Evolutionary conservation across 2,329 filamentous ascomycete genomes (phyloP).

Genomic region (Colletotrichum echinochloae): DNA sequence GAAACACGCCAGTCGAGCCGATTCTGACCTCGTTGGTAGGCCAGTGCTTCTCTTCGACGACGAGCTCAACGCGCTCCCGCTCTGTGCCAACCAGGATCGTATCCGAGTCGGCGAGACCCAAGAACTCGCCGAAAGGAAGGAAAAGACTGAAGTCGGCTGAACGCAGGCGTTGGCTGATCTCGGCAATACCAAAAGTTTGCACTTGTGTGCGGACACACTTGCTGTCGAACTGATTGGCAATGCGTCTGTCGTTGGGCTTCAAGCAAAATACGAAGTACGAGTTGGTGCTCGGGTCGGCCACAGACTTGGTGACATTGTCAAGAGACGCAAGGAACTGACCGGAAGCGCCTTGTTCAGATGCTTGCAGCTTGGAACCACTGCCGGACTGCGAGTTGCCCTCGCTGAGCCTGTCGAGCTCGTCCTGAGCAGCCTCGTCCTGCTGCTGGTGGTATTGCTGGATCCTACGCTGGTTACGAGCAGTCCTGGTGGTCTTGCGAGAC

Average conservation of each 20-base stretch:
- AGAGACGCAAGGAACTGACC: conserved; percentile 91
- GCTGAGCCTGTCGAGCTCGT: conserved; percentile 62
- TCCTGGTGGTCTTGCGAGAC: conserved; percentile 74
- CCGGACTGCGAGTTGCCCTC: conserved; percentile 61
- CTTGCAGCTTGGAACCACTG: conserved; percentile 53
- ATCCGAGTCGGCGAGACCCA: conserved; percentile 87
- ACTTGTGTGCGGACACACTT: conserved; percentile 96
- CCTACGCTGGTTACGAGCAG: conserved; percentile 45
- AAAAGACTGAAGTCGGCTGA: conserved; percentile 97
- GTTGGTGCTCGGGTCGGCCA: conserved; percentile 86
- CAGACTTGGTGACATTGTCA: conserved; percentile 89
- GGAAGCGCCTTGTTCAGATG: conserved; percentile 78
- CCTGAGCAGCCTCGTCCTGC: conserved; percentile 53
- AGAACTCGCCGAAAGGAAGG: conserved; percentile 93
- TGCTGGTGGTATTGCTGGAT: conserved; percentile 53
- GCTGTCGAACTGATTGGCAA: conserved; percentile 98
- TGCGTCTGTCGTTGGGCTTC: conserved; percentile 96
- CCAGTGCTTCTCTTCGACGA: conserved; percentile 95
- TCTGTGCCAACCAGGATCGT: conserved; percentile 91
- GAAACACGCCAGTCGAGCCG: conserved; percentile 92
- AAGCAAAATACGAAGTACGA: conserved; percentile 97
- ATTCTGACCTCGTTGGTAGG: conserved; percentile 90
- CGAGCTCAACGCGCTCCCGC: conserved; percentile 87
- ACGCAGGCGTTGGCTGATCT: conserved; percentile 92
- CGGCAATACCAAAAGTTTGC: conserved; percentile 94